phyloP scores from a whole-genome alignment of 495 filamentous ascomycete species.

The Lasiosphaeria ovina region DNA sequence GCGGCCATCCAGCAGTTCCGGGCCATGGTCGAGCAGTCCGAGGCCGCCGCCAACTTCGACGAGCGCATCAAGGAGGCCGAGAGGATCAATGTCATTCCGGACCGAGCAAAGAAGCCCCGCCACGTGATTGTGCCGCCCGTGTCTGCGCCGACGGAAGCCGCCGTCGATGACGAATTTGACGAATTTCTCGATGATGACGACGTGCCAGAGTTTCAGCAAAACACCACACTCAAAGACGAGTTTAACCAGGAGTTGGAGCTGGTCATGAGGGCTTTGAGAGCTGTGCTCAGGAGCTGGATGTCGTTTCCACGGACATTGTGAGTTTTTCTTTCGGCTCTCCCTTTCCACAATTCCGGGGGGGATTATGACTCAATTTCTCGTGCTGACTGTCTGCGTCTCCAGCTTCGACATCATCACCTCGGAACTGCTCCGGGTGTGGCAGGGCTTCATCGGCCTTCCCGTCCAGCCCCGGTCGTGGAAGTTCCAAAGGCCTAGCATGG shows the following conservation, averaged over 20 bases:
- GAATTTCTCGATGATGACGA: conserved; percentile 42
- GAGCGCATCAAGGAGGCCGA: conserved; percentile 28
- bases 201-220: conserved; percentile 15
- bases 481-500: conserved; percentile 52
- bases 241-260: conserved; percentile 61
- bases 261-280: conserved; percentile 59
- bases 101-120: conserved; percentile 44
- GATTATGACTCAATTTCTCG: too few relatives aligned
- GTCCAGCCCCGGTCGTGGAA: conserved; percentile 67
- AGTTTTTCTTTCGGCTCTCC: conserved; percentile 40
- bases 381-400: conserved; percentile 18
- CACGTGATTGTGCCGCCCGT: conserved; percentile 36
- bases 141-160: conserved; percentile 10
- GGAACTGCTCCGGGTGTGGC: conserved; percentile 65
- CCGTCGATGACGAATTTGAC: conserved; percentile 12
- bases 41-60: conserved; percentile 41
- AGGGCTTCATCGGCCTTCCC: conserved; percentile 76
- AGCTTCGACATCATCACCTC: conserved; percentile 60
- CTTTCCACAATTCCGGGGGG: neutral
- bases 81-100: conserved; percentile 32
- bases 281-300: conserved; percentile 70
- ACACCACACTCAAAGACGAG: conserved; percentile 51
- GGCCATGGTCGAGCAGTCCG: conserved; percentile 59
- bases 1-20: conserved; percentile 73
- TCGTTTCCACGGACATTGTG: conserved; percentile 66